Percentiles rank a stretch among this genome's conserved stretches.
phyloP scores from a whole-genome alignment of 441 rosid species.

The Mallotus repandus region DNA sequence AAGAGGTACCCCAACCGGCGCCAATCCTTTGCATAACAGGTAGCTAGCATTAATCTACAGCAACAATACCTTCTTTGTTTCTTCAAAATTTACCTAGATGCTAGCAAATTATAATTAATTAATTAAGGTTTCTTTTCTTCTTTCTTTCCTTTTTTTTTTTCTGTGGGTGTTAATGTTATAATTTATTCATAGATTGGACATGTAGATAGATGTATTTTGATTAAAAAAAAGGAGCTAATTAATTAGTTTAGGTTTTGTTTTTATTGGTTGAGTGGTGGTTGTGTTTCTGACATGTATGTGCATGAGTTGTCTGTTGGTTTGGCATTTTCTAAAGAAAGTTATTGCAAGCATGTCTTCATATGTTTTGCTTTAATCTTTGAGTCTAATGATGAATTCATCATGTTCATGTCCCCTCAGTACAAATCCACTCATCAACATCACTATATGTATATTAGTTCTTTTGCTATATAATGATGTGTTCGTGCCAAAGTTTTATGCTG shows the following conservation, averaged over 20 bases:
- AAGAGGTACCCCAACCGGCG: slow-evolving; percentile 43
- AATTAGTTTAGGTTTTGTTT: too few species aligned
- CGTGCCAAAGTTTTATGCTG: too few species aligned
- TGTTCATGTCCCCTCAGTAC: not conserved
- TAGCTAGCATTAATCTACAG: slow-evolving; percentile 4
- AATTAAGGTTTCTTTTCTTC: not conserved
- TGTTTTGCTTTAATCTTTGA: not conserved
- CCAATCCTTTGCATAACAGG: slow-evolving; percentile 49
- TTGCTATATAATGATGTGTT: too few species aligned
- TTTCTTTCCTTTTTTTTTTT: not conserved
- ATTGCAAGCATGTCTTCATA: slow-evolving; percentile 9
- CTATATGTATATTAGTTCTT: too few species aligned
- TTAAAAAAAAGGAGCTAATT: too few species aligned
- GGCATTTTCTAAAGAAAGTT: slow-evolving; percentile 15
- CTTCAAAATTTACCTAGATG: too few species aligned
- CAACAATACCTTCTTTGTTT: not conserved
- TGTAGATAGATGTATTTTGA: too few species aligned
- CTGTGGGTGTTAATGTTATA: too few species aligned
- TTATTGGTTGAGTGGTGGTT: not conserved
- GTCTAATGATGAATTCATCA: slow-evolving; percentile 21
- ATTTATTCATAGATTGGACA: not conserved
- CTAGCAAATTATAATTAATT: too few species aligned
- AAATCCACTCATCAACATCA: too few species aligned
- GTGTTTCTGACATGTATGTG: slow-evolving; percentile 28
- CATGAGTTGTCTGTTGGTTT: slow-evolving; percentile 42